Evolutionary conservation across 1,284 basidiomycete genomes (phyloP), one percentile per base, ranked within the genome.

Genomic region (Puccinia hordei): DNA sequence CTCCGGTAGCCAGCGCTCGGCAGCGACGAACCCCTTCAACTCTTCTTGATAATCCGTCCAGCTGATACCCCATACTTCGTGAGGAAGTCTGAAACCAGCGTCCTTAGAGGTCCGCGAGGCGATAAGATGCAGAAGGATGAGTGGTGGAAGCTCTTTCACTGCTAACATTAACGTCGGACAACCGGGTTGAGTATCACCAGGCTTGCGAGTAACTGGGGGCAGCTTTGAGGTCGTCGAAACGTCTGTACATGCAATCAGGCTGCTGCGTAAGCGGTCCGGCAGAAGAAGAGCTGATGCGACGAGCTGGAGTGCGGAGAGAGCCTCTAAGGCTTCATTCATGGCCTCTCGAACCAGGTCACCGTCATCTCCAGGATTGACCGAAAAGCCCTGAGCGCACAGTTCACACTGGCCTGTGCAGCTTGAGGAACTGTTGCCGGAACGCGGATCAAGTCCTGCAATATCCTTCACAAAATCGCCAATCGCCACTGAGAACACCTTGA

Each of bases 271-370:
- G 49, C 53, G 53, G 8, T 57, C 53, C 9, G 76, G 66, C 27
- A 71, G 63, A 24, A 78, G 44, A 24, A 78, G 66, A 10, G 65
- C 51, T 9, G 57, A 68, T 41, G 66, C 49, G 12, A 78, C 66
- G 10, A 78, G 55, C 46, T 71, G 76, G 44, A 78, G 63, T 46
- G 76, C 63, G 12, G 76, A 78, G 35, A 78, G 69, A 55, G 76
- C 76, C 38, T 78, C 76, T 30, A 78, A 57, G 19, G 76, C 76
- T 59, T 78, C 76, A 27, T 78, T 78, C 76, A 78, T 78, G 2
- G 76, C 76, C 19, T 78, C 76, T 22, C 66, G 30, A 17, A 78
- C 76, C 10, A 78, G 44, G 69, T 78, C 76, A 3, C 66, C 76
- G 27, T 71, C 65, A 68, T 61, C 66, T n/a, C 33, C 65, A 3